phyloP scores from a whole-genome alignment of 352 stramenopile species.

The Phytophthora megakarya region DNA sequence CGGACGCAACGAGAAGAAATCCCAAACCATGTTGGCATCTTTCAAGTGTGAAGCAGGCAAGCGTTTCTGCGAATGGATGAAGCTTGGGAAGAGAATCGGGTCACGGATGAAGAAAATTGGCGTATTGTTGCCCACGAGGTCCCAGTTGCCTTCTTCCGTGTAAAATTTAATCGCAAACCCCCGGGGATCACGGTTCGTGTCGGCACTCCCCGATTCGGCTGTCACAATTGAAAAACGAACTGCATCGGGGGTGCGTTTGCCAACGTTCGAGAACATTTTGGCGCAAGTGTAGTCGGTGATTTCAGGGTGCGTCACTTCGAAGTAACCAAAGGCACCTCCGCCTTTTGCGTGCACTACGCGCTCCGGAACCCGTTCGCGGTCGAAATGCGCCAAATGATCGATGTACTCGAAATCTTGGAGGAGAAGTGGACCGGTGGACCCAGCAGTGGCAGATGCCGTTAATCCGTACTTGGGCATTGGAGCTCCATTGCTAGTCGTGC shows the following conservation, averaged over 20 bases:
- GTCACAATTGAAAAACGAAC: conserved; percentile 86
- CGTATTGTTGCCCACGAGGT: conserved; percentile 90
- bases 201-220: conserved; percentile 64
- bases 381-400: conserved; percentile 43
- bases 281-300: conserved; percentile 75
- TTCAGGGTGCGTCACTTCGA: conserved; percentile 81
- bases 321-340: conserved; percentile 91
- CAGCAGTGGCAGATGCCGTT: conserved; percentile 35
- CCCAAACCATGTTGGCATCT: conserved; percentile 85
- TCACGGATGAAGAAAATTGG: conserved; percentile 92
- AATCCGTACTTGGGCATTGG: conserved; percentile 34
- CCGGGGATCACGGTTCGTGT: conserved; percentile 83
- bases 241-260: conserved; percentile 85
- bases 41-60: conserved; percentile 82
- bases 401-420: conserved; percentile 43
- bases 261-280: conserved; percentile 77
- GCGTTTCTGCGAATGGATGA: conserved; percentile 92
- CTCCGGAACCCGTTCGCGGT: conserved; percentile 39
- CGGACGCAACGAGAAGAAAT: conserved; percentile 85
- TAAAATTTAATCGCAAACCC: conserved; percentile 93
- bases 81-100: conserved; percentile 89
- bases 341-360: conserved; percentile 46
- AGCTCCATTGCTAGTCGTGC: conserved; percentile 38
- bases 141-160: conserved; percentile 91
- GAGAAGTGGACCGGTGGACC: conserved; percentile 23